Base-by-base conservation (phyloP, 2,329 filamentous ascomycete genomes). In the Ophiostoma sp. region DNA sequence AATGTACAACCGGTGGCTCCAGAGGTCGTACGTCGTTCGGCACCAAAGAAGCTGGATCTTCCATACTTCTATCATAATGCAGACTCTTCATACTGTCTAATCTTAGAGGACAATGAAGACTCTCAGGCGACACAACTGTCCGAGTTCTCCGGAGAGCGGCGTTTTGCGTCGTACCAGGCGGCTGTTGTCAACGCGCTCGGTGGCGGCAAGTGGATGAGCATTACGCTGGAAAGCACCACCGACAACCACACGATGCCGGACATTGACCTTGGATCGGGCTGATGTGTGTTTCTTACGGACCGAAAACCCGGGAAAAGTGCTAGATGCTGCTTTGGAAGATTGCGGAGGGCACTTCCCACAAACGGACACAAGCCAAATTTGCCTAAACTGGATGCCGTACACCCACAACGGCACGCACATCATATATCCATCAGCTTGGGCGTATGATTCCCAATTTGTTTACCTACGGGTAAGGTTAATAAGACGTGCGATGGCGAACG, bases 221-320 rank as follows among this genome's bases (percentile, higher is more conserved):
- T 84, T 22, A 74, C 76, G 0, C 76, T 85, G 11, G 76, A 82
- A 28, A 83, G 82, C 28, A 84, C 83, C 1, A 80, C 80, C 0
- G 82, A 83, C 73, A 79, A 83, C 48, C 83, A 85, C 69, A 82
- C 79, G 1, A 74, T 57, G 1, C 11, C 78, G 0, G 83, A 85
- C 1, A 63, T 73, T 3, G 83, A 84, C 19, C 74, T 84, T 9
- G 81, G 81, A 11, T 36, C 45, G 22, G 66, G 28, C 17, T 69
- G 42, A 57, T 6, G 33, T 7, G 33, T 9, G 8, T 9, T 52
- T 17, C 17, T 25, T 36, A 0, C 22, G 74, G 42, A 55, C 52
- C 55, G 55, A 39, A 3, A 63, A 36, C 55, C 55, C 25, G 39
- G 69, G 9, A 25, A 50, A 36, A 59, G 11, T n/a, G 12, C 48